Evolutionary conservation across 371 early-diverging fungal genomes (phyloP).

Genomic region (Fennellomyces sp.): DNA sequence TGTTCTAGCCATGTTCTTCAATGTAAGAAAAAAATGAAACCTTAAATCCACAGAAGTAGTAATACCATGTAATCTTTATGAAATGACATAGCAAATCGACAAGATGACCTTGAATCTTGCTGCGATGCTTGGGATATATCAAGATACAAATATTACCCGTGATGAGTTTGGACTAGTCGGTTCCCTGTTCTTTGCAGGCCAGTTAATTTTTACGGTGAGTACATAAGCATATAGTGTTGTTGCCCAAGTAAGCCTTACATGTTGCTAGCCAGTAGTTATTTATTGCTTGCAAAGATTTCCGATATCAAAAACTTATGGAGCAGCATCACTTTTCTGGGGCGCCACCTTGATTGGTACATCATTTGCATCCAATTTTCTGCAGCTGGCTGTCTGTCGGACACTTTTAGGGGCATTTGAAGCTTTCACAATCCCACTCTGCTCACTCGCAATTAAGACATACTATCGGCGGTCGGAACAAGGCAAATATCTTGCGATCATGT

Average conservation of each 20-base stretch:
- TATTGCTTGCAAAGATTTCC: not conserved
- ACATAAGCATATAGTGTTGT: too few relatives aligned
- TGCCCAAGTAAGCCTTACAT: too few relatives aligned
- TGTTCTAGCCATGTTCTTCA: not conserved
- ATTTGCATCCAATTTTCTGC: not conserved
- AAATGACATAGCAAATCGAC: not conserved
- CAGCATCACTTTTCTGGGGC: not conserved
- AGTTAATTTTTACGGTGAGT: not conserved
- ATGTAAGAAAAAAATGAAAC: not conserved
- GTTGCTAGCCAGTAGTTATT: not conserved
- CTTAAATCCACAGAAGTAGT: too few relatives aligned
- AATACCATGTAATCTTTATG: too few relatives aligned
- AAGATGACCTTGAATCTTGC: conserved; percentile 1
- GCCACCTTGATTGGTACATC: not conserved
- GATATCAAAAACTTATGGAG: not conserved
- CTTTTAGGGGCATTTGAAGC: not conserved
- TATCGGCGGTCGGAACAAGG: conserved; percentile 1
- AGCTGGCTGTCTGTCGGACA: not conserved
- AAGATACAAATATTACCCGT: not conserved
- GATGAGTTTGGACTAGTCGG: conserved; percentile 2
- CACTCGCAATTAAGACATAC: not conserved
- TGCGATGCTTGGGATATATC: conserved; percentile 4
- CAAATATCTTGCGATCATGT: not conserved
- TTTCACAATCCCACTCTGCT: not conserved
- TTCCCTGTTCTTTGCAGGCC: not conserved